Evolutionary conservation across 2,329 filamentous ascomycete species (phyloP).

Genomic region (Aspergillus pseudoglaucus): DNA sequence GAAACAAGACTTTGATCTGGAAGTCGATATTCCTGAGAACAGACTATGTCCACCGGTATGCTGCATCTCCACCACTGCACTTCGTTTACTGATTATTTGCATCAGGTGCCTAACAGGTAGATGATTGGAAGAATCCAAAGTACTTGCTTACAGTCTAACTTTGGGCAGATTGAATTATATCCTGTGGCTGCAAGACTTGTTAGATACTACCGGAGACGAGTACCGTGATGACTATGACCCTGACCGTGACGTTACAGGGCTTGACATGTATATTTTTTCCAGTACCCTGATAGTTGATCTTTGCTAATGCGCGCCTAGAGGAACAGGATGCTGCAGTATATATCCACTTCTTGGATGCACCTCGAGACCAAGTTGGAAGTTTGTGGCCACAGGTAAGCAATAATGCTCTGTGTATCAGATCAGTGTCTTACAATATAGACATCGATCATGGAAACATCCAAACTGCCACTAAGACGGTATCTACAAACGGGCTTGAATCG

Average conservation of each 20-base stretch:
- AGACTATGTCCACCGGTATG: constrained; percentile 78
- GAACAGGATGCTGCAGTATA: constrained; percentile 85
- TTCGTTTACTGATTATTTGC: constrained; percentile 3
- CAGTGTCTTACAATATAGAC: constrained; percentile 45
- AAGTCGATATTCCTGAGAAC: constrained; percentile 65
- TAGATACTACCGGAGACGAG: constrained; percentile 59
- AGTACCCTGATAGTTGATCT: background rate
- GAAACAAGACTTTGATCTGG: constrained; percentile 65
- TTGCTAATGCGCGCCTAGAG: constrained; percentile 40
- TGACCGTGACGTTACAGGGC: constrained; percentile 55
- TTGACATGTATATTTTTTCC: constrained; percentile 62
- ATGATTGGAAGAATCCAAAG: too few species aligned
- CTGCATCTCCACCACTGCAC: background rate
- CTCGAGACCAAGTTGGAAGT: constrained; percentile 63
- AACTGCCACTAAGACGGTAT: constrained; percentile 62
- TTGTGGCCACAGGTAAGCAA: constrained; percentile 56
- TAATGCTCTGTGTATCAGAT: constrained; percentile 4
- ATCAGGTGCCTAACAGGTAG: constrained; percentile 43
- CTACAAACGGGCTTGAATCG: constrained; percentile 55
- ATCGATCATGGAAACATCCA: constrained; percentile 65
- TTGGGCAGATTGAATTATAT: constrained; percentile 75
- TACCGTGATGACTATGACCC: constrained; percentile 47
- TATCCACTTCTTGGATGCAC: constrained; percentile 76
- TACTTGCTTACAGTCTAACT: constrained; percentile 5
- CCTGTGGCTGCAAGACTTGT: constrained; percentile 73